Base-by-base conservation (phyloP, 2,329 filamentous ascomycete genomes). In the Rasamsonia emersonii region DNA sequence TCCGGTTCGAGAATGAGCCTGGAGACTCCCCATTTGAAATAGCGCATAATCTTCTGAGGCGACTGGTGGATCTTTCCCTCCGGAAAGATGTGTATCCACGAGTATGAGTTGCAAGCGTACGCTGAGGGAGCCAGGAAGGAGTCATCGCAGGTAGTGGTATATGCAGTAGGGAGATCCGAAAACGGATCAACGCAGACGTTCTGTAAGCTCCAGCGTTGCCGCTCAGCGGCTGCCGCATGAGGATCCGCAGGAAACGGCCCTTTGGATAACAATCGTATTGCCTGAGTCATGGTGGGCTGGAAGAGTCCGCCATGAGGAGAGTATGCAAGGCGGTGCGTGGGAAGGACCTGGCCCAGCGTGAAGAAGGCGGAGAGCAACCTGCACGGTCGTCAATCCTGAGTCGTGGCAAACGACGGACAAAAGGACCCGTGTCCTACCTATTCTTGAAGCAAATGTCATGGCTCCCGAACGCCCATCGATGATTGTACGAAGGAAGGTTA, bases 21-120 rank as follows among this genome's bases (percentile, higher is more conserved):
- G 5, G 89, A 86, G 2, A 96, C 71, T 1, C 91, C 91, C 91
- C 91, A 98, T 65, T 94, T 95, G 74, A 96, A 96, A 63, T 98
- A 98, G 18, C 91, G 82, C 69, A 96, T 79, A 5, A 79, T 76
- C 47, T 78, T 77, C 24, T 77, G 67, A 1, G 81, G 73, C 44
- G 86, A 79, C 62, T 98, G 91, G 59, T 96, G 88, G 27, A 94
- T 86, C 58, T 83, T 86, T 28, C 86, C 91, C 61, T 98, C 91
- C 9, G 91, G 91, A 58, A 96, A 96, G 33, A 96, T 81, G 58
- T 98, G 91, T 3, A 98, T 68, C 91, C 91, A 98, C 26, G 77
- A 75, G 56, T 83, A 73, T 27, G 75, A 76, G 47, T 86, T 79
- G 41, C 62, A 70, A 2, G 74, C 58, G 54, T 82, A 88, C 28